Evolutionary conservation across 202 grass and related monocot genomes (phyloP), one percentile per base, ranked within the genome.

Genomic region (Setaria viridis): DNA sequence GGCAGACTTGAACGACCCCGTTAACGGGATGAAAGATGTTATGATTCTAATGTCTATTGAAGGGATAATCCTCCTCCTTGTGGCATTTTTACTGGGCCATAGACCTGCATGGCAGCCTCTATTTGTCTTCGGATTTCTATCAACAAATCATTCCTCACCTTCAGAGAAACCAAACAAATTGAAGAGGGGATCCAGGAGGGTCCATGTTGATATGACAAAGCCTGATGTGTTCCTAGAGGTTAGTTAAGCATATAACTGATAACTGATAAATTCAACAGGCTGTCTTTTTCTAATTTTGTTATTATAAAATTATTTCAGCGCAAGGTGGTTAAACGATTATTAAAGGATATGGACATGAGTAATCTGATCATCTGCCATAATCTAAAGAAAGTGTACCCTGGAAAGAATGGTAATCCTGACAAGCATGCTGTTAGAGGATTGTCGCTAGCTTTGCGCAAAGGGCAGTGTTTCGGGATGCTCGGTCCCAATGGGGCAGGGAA

Each of bases 391-490:
- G 88, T 94, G 15, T 99, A 96, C 71, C 96, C 87, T 45, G 93
- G 93, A 69, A 90, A 76, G 62, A 94, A 96, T 58, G 85, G 93
- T 32, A 96, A 91, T 79, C 88, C 91, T 14, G 82, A 90, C 80
- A 99, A 94, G 85, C 50, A 84, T 41, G 93, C 93, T 43, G 93
- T 99, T 20, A 90, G 73, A 84, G 96, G 88, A 19, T 77, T 99
- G 54, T 95, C 96, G 3, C 93, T 99, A 6, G 96, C 93, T 81
- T 67, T 99, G 59, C 72, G 64, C 47, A 88, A 92, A 82, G 96
- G 96, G n/a, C 84, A 99, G 64, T 99, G 96, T 87, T 99, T 96
- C 0, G 90, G 96, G 37, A 99, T 99, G 93, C 88, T 99, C 30
- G 96, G 93, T 2, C 96, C 93, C 13, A 99, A 95, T 80, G 96